phyloP scores from a whole-genome alignment of 2,329 filamentous ascomycete species.

The Alternaria incomplexa region DNA sequence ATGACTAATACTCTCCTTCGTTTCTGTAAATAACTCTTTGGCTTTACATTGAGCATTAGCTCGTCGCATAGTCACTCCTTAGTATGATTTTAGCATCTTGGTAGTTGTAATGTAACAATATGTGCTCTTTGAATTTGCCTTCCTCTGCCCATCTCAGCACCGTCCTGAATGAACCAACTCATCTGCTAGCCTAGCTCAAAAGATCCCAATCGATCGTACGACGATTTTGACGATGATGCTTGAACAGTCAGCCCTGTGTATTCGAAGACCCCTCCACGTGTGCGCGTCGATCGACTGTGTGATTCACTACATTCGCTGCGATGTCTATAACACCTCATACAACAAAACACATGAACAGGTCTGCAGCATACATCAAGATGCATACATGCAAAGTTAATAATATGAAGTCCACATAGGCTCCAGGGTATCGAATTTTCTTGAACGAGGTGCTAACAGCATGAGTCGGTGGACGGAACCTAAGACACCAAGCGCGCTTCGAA shows the following conservation, averaged over 20 bases:
- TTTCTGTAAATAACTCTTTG: conserved; percentile 3
- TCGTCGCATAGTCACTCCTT: conserved; percentile 12
- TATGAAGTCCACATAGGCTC: not conserved
- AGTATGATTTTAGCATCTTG: conserved; percentile 1
- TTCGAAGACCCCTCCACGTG: not conserved
- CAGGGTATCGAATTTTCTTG: not conserved
- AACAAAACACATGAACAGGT: not conserved
- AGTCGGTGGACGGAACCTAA: not conserved
- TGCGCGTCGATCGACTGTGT: not conserved
- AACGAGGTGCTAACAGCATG: not conserved
- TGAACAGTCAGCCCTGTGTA: not conserved
- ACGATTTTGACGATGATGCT: not conserved
- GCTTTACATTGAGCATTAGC: conserved; percentile 8
- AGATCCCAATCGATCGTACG: not conserved
- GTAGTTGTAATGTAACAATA: conserved; percentile 11
- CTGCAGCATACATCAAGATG: not conserved
- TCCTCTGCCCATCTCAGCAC: fast-evolving
- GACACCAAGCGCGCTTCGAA: not conserved
- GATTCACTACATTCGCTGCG: too few species aligned
- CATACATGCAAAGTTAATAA: not conserved
- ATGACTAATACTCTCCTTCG: conserved; percentile 2
- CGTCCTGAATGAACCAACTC: not conserved
- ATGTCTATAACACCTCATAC: too few species aligned
- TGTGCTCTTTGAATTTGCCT: not conserved
- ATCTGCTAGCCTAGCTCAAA: not conserved